Conservation (phyloP, 495 filamentous ascomycete genomes). For the Tuber indicum region DNA sequence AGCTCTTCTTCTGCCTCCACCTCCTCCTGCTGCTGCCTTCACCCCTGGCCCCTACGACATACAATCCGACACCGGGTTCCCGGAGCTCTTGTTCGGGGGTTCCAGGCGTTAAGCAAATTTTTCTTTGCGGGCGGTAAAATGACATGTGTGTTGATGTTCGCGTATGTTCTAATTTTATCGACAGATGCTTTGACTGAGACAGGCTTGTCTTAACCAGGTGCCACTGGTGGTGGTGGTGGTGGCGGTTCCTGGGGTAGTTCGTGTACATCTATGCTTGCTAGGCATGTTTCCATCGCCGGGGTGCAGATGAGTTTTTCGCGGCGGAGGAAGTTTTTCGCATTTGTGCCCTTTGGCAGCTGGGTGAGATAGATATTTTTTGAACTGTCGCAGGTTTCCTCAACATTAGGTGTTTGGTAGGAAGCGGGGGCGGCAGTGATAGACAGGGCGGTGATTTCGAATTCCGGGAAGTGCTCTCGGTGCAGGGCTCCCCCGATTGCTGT, state of each 20-base stretch:
- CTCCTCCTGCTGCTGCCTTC: not conserved
- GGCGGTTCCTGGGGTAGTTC: slow-evolving; percentile 6
- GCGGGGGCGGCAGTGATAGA: not conserved
- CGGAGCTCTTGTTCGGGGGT: slow-evolving; percentile 19
- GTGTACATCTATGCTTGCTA: slow-evolving; percentile 26
- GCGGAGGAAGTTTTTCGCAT: not conserved
- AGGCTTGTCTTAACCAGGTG: too few relatives aligned
- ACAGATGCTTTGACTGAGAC: too few relatives aligned
- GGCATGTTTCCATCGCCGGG: slow-evolving; percentile 24
- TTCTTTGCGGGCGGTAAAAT: too few relatives aligned
- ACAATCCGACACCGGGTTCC: not conserved
- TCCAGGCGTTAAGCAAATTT: too few relatives aligned
- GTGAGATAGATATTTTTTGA: not conserved
- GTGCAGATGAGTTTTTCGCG: slow-evolving; percentile 21
- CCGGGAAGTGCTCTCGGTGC: not conserved
- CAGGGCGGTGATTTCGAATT: slow-evolving; percentile 12
- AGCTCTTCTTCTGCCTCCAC: too few relatives aligned
- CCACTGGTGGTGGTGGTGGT: too few relatives aligned
- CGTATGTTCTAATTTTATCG: too few relatives aligned
- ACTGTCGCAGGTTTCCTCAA: slow-evolving; percentile 16
- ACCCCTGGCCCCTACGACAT: not conserved
- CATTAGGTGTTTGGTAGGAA: slow-evolving; percentile 4
- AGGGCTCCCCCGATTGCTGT: slow-evolving; percentile 11
- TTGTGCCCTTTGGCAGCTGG: slow-evolving; percentile 12
- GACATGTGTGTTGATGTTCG: too few relatives aligned